Percentiles rank a stretch among this genome's conserved stretches.
These are phyloP conservation scores for Pythium insidiosum DNA, from an alignment of 352 stramenopile genomes.

Conservation along the genomic window DNA sequence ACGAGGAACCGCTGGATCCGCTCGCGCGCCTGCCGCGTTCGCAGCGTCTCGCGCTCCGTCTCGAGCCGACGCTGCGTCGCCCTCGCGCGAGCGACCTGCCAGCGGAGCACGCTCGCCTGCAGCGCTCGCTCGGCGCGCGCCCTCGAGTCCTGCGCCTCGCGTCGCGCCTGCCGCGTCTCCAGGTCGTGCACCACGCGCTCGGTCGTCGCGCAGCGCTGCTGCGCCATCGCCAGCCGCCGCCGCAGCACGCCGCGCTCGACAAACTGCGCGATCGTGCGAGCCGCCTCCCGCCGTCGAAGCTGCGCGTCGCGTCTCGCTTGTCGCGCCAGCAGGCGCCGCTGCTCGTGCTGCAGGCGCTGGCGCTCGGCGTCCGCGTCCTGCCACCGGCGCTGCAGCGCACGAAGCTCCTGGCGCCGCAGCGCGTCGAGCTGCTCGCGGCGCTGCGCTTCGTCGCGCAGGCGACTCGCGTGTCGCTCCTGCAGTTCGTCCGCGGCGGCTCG, in stretches of 20 bases:
- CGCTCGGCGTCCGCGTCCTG: constrained; percentile 6
- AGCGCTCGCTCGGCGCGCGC: constrained; percentile 2
- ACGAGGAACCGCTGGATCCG: constrained; percentile 18
- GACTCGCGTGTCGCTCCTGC: constrained; percentile 31
- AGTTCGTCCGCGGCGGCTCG: constrained; percentile 34
- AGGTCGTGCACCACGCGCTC: constrained; percentile 1
- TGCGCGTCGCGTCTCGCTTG: neutral
- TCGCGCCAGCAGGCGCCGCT: neutral
- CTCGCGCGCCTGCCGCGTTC: constrained; percentile 2
- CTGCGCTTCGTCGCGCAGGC: constrained; percentile 26
- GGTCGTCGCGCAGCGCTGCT: neutral
- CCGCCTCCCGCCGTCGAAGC: neutral
- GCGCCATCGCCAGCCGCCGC: constrained; percentile 4
- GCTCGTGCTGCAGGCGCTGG: neutral
- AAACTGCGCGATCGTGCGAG: constrained; percentile 8
- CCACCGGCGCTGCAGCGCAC: constrained; percentile 36
- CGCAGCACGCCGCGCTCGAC: constrained; percentile 5
- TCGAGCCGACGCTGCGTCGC: neutral
- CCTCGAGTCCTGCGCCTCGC: constrained; percentile 4
- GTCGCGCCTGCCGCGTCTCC: neutral
- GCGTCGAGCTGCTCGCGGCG: constrained; percentile 19
- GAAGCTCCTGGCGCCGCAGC: constrained; percentile 23
- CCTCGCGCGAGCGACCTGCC: constrained; percentile 6
- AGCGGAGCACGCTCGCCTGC: constrained; percentile 5
- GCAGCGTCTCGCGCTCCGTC: neutral